Base-by-base conservation (phyloP, 73 alveolate genomes). In the Tetrahymena malaccensis region DNA sequence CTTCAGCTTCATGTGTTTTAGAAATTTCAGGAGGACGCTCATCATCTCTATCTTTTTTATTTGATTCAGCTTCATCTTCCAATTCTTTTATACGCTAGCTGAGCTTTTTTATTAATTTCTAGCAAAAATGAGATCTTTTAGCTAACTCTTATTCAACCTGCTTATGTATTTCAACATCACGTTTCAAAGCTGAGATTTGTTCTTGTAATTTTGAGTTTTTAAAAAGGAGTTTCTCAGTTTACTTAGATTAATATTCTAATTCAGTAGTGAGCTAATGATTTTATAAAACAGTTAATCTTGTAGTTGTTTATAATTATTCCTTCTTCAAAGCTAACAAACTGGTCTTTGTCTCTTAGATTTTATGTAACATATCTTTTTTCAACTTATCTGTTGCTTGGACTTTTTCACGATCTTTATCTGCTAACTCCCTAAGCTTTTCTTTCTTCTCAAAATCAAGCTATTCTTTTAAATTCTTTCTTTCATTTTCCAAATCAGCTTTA, bases 81-180 rank as follows among this genome's bases (percentile, higher is more conserved):
- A 98, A 93, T 84, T 98, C 99, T 84, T 97, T 98, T 7, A 97
- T 96, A 37, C 96, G 93, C 94, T 96, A 94, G 57, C 96, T 96
- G 44, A 98, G 96, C 56, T 98, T 96, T 85, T 97, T 98, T 38
- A 98, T 98, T 37, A 98, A 97, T 93, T 98, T 98, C 93, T 98
- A 94, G 93, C 99, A 98, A 96, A 97, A 98, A 94, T 98, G 99
- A 55, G 98, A 96, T 96, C 99, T 97, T 96, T 99, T 99, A 15
- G 99, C 99, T 13, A 99, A 96, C 85, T 97, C 99, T 85, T 98
- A 95, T 96, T 99, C 99, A 13, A 99, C 99, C 96, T 99, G 98
- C 96, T 99, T 99, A 95, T 99, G 99, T 83, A 99, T 98, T 95
- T 99, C 99, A 93, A 99, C 98, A 97, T 99, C 99, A 94, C 98